phyloP scores from a whole-genome alignment of 148 eudicot species.

The Cornus controversa region DNA sequence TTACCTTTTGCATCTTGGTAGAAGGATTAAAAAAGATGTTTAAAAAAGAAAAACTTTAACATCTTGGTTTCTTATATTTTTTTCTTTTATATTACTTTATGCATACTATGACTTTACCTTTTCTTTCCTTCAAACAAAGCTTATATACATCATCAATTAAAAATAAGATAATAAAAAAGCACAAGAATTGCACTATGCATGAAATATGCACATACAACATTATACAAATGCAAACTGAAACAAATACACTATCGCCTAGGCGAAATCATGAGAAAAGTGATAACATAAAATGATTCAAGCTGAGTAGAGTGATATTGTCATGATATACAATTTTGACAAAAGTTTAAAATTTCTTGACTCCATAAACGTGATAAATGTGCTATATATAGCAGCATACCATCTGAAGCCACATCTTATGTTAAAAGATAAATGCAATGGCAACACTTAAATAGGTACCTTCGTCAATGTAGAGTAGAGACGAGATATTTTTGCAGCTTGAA shows the following conservation, averaged over 20 bases:
- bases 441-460: constrained; percentile 44
- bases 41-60: too few species aligned
- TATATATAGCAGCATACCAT: constrained; percentile 7
- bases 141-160: too few species aligned
- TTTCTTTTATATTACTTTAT: too few species aligned
- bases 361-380: background rate
- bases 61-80: too few species aligned
- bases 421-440: background rate
- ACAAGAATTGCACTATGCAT: too few species aligned
- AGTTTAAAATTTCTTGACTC: background rate
- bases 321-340: background rate
- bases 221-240: background rate
- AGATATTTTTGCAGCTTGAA: constrained; percentile 52
- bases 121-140: too few species aligned
- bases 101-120: too few species aligned
- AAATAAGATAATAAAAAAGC: too few species aligned
- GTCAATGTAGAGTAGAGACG: constrained; percentile 53
- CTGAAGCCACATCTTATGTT: background rate
- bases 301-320: background rate
- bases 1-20: too few species aligned
- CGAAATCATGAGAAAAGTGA: background rate
- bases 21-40: too few species aligned
- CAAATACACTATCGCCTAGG: background rate
- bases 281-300: background rate
- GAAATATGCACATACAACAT: background rate